Conservation (phyloP, 495 filamentous ascomycete genomes). For the Penicillium cosmopolitanum region DNA sequence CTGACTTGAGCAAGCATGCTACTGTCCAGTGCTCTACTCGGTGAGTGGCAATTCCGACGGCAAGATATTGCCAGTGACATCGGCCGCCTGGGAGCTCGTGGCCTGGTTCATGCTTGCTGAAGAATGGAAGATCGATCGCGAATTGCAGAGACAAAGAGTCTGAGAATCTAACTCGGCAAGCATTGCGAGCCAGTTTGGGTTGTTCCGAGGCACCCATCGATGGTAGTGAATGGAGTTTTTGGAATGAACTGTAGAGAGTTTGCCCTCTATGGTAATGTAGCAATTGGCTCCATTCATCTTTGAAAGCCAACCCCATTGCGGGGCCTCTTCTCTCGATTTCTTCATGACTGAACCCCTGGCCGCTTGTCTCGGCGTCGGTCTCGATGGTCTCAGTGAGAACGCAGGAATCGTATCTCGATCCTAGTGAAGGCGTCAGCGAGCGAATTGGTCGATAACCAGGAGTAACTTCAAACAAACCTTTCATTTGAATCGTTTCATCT, state of each 20-base stretch:
- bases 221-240: slow-evolving; percentile 17
- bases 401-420: not conserved
- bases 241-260: slow-evolving; percentile 20
- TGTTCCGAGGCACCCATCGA: not conserved
- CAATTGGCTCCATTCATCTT: slow-evolving; percentile 42
- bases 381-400: slow-evolving; percentile 8
- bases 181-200: slow-evolving; percentile 33
- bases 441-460: not conserved
- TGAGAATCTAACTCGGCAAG: slow-evolving; percentile 33
- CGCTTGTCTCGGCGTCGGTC: too few species aligned
- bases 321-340: slow-evolving; percentile 23
- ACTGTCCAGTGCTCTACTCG: slow-evolving; percentile 44
- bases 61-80: slow-evolving; percentile 48
- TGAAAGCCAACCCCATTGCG: slow-evolving; percentile 38
- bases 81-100: slow-evolving; percentile 1
- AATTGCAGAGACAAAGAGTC: slow-evolving; percentile 36
- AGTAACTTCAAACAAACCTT: not conserved
- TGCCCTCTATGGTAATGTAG: slow-evolving; percentile 22
- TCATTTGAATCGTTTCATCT: not conserved
- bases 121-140: slow-evolving; percentile 49
- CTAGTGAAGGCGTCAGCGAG: not conserved
- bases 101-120: slow-evolving; percentile 35
- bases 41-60: slow-evolving; percentile 45
- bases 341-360: not conserved
- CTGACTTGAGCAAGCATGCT: slow-evolving; percentile 44